These are phyloP conservation scores for Ogataea thermomethanolica DNA, from an alignment of 805 yeast species.

Conservation along the genomic window DNA sequence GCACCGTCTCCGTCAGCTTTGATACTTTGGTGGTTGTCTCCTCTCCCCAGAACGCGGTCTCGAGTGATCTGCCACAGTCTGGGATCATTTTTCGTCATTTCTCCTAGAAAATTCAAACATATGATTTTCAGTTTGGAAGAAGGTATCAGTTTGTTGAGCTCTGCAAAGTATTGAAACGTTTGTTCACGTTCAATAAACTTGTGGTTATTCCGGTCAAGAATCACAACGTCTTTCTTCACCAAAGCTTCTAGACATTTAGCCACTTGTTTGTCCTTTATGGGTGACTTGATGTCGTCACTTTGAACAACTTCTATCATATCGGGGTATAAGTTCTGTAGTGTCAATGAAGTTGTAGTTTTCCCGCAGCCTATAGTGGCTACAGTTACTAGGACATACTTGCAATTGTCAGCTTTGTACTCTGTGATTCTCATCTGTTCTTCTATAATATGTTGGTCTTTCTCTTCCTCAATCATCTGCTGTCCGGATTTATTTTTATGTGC, in stretches of 20 bases:
- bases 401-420: slow-evolving; percentile 32
- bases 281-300: slow-evolving; percentile 66
- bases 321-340: slow-evolving; percentile 53
- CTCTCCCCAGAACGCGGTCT: slow-evolving; percentile 61
- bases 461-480: slow-evolving; percentile 49
- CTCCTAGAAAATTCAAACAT: slow-evolving; percentile 62
- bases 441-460: slow-evolving; percentile 32
- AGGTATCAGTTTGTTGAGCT: slow-evolving; percentile 42
- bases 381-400: slow-evolving; percentile 68
- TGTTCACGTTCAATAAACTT: slow-evolving; percentile 64
- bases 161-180: slow-evolving; percentile 50
- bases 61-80: slow-evolving; percentile 51
- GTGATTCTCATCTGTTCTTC: slow-evolving; percentile 26
- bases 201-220: slow-evolving; percentile 85
- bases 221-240: slow-evolving; percentile 45
- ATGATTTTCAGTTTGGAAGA: slow-evolving; percentile 52
- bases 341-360: slow-evolving; percentile 75
- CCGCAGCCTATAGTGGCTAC: slow-evolving; percentile 94
- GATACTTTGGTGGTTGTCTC: slow-evolving; percentile 87
- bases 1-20: slow-evolving; percentile 47
- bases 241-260: slow-evolving; percentile 42
- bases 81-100: slow-evolving; percentile 18
- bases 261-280: slow-evolving; percentile 48
- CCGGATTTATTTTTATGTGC: slow-evolving; percentile 53
- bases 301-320: slow-evolving; percentile 67